Base-by-base conservation (phyloP, 345 rosid species). In the Clausena lansium region DNA sequence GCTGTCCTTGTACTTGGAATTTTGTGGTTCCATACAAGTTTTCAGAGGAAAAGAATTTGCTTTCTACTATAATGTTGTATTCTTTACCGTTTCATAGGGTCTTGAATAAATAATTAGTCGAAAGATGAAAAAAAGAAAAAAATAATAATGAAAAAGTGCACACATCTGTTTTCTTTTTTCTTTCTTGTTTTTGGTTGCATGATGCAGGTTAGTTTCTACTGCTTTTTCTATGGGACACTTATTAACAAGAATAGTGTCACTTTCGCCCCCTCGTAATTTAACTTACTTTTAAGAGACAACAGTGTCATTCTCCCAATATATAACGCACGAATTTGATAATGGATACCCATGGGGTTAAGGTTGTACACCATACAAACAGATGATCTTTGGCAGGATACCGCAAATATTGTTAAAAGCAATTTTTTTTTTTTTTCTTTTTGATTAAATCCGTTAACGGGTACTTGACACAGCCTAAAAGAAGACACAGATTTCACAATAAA, bases 1-100 rank as follows among this genome's bases (percentile, higher is more conserved):
- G 60, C 67, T 78, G 67, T 83, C 78, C 55, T 76, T 30, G 15
- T 9, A 35, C 39, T 14, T 73, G 74, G 62, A 75, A 78, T 84
- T 79, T 73, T 76, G 80, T 67, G 70, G 62, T 69, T 61, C 73
- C 81, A 74, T 36, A 33, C n/a, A 41, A 62, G 36, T 39, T 10
- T 2, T 63, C 39, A 57, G 41, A 59, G 50, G 47, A 41, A 45
- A 75, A 65, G 59, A 52, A 67, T 66, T 63, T 36, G 73, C 20
- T 35, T 33, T 59, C 52, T 25, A 35, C 35, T 36, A 35, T 13
- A 45, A 4, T 39, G 64, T 27, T 78, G 77, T 67, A 80, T 75
- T 25, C 57, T 55, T 19, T n/a, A n/a, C n/a, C n/a, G n/a, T n/a
- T 27, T 73, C 45, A 11, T 70, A 20, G 32, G 58, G n/a, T n/a